phyloP scores from a whole-genome alignment of 192 early-diverging fungal genomes.

The Podila epicladia region DNA sequence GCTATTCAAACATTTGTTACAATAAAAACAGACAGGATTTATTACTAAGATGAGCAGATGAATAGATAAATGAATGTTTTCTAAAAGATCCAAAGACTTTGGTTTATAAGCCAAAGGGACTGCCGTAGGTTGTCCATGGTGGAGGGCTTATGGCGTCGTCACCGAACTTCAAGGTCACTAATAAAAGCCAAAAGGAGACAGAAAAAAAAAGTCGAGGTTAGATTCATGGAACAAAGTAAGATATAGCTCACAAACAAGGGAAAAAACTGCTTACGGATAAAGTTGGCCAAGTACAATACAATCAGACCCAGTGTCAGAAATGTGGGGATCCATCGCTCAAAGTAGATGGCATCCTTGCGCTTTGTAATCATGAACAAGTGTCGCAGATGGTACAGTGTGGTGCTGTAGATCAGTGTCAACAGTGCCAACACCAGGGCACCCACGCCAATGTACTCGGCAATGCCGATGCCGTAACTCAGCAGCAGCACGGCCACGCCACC shows the following conservation, averaged over 20 bases:
- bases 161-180: constrained; percentile 30
- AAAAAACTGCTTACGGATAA: constrained; percentile 20
- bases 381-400: constrained; percentile 34
- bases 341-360: constrained; percentile 29
- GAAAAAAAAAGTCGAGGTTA: background rate
- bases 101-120: background rate
- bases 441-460: constrained; percentile 22
- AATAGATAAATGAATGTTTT: background rate
- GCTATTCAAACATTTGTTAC: too few species aligned
- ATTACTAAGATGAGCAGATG: too few species aligned
- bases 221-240: background rate
- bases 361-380: constrained; percentile 39
- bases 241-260: background rate
- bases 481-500: constrained; percentile 27
- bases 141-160: constrained; percentile 9
- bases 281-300: constrained; percentile 17
- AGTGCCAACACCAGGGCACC: constrained; percentile 21
- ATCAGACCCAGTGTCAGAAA: constrained; percentile 21
- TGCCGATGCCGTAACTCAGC: constrained; percentile 27
- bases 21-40: too few species aligned
- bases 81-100: background rate
- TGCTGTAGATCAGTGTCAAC: constrained; percentile 24
- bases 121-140: constrained; percentile 7
- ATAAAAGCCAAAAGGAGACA: background rate
- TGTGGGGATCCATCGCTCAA: constrained; percentile 11